phyloP scores from a whole-genome alignment of 2,329 filamentous ascomycete genomes.

The Coniochaeta prunicola region DNA sequence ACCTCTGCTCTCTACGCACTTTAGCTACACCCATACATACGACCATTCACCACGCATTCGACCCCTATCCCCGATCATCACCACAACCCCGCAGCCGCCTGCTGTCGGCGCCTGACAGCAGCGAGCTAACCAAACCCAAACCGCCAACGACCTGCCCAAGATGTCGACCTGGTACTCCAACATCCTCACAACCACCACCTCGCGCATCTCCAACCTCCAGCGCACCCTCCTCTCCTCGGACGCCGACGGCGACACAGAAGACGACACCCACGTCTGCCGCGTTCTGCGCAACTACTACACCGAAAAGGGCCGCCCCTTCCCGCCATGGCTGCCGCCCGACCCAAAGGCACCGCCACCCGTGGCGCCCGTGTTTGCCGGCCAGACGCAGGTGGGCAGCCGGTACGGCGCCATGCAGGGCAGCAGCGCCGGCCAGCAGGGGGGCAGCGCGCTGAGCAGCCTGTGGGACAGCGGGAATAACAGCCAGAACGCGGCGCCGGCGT shows the following conservation, averaged over 20 bases:
- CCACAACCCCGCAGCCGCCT: neutral
- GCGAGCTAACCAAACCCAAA: neutral
- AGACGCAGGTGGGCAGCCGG: slow-evolving; percentile 43
- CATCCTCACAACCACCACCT: slow-evolving; percentile 57
- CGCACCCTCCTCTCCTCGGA: slow-evolving; percentile 63
- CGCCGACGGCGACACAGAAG: slow-evolving; percentile 66
- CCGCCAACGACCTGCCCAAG: too few relatives aligned
- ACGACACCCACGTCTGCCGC: slow-evolving; percentile 91
- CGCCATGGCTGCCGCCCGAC: slow-evolving; percentile 82
- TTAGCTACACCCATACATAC: neutral
- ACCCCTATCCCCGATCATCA: neutral
- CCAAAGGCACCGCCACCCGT: slow-evolving; percentile 63
- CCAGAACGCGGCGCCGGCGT: slow-evolving; percentile 13
- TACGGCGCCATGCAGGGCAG: slow-evolving; percentile 37
- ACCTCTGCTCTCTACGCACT: neutral
- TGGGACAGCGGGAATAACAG: slow-evolving; percentile 42
- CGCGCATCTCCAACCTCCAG: slow-evolving; percentile 57
- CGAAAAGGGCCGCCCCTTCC: slow-evolving; percentile 76
- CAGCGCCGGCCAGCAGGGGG: slow-evolving; percentile 11
- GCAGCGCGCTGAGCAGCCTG: slow-evolving; percentile 43
- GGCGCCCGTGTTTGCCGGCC: slow-evolving; percentile 41
- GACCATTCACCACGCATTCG: neutral
- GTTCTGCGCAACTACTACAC: slow-evolving; percentile 89
- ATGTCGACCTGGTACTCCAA: slow-evolving; percentile 82
- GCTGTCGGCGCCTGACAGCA: neutral